Evolutionary conservation across 2,329 filamentous ascomycete genomes (phyloP).

Genomic region (Aspergillus pseudoviridinutans): DNA sequence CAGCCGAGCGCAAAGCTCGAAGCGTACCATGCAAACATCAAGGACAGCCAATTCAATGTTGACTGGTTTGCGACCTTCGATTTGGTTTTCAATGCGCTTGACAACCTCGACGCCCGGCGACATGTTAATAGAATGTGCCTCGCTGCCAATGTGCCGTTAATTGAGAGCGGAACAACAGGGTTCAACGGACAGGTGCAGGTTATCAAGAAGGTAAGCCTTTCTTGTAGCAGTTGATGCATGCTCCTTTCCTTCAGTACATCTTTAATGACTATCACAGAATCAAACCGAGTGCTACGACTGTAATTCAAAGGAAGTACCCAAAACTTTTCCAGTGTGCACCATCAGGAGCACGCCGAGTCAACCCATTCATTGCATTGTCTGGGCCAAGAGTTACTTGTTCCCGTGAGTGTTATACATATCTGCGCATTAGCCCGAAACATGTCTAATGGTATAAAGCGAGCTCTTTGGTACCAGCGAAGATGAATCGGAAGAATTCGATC

Average conservation of each 20-base stretch:
- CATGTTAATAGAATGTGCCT: constrained; percentile 98
- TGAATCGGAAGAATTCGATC: constrained; percentile 72
- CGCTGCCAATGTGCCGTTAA: constrained; percentile 80
- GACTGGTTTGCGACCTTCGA: constrained; percentile 81
- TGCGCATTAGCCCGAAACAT: background rate
- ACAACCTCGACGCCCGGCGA: constrained; percentile 88
- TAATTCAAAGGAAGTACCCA: constrained; percentile 81
- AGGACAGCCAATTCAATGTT: constrained; percentile 79
- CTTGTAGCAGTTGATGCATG: background rate
- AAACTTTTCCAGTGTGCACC: constrained; percentile 92
- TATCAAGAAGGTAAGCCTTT: constrained; percentile 66
- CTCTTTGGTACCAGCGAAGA: constrained; percentile 92
- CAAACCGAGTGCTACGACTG: constrained; percentile 96
- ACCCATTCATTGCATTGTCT: constrained; percentile 97
- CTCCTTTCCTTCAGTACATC: background rate
- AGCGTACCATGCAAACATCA: constrained; percentile 92
- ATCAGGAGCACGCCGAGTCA: constrained; percentile 95
- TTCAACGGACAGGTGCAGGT: constrained; percentile 98
- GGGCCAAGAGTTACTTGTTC: constrained; percentile 94
- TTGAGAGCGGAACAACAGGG: constrained; percentile 95
- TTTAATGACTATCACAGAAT: constrained; percentile 46
- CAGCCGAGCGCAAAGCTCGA: constrained; percentile 83
- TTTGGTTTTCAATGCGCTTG: constrained; percentile 92
- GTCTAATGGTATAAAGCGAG: constrained; percentile 51
- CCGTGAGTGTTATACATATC: constrained; percentile 47